Percentiles rank a stretch among this genome's conserved stretches.
These are phyloP conservation scores for Goffeauzyma gilvescens DNA, from an alignment of 768 basidiomycete genomes.

Conservation along the genomic window DNA sequence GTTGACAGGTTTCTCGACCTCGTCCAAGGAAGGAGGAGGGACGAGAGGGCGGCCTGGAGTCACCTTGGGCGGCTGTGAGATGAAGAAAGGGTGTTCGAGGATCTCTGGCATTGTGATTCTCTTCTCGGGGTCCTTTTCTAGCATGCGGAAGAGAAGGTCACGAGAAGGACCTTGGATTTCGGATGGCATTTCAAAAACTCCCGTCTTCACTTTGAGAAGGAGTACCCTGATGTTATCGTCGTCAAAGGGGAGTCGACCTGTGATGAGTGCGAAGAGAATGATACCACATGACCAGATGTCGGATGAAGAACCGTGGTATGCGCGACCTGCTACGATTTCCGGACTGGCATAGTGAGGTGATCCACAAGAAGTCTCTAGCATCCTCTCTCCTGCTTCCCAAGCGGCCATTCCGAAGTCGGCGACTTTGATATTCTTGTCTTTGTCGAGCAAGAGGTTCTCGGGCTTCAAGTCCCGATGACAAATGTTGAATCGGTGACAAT, in stretches of 20 bases:
- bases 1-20: constrained; percentile 51
- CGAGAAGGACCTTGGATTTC: constrained; percentile 52
- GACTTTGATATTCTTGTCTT: constrained; percentile 70
- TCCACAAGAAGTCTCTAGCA: constrained; percentile 71
- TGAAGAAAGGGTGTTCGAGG: constrained; percentile 59
- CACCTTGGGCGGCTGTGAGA: constrained; percentile 35
- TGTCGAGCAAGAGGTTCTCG: constrained; percentile 75
- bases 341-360: constrained; percentile 91
- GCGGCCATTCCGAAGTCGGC: constrained; percentile 97
- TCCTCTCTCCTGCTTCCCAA: constrained; percentile 48
- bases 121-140: constrained; percentile 50
- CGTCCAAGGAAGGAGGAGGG: constrained; percentile 43
- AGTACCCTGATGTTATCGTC: constrained; percentile 61
- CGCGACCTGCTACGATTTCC: constrained; percentile 59
- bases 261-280: constrained; percentile 73
- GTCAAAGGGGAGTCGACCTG: constrained; percentile 78
- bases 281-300: constrained; percentile 97
- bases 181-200: constrained; percentile 52
- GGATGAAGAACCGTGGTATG: constrained; percentile 68
- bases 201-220: constrained; percentile 61
- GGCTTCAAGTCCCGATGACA: constrained; percentile 87
- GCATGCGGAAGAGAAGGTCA: constrained; percentile 62
- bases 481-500: constrained; percentile 85
- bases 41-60: constrained; percentile 29
- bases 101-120: constrained; percentile 72